These are phyloP conservation scores for Rubia peregrina DNA, from an alignment of 305 asterid species.

Conservation along the genomic window DNA sequence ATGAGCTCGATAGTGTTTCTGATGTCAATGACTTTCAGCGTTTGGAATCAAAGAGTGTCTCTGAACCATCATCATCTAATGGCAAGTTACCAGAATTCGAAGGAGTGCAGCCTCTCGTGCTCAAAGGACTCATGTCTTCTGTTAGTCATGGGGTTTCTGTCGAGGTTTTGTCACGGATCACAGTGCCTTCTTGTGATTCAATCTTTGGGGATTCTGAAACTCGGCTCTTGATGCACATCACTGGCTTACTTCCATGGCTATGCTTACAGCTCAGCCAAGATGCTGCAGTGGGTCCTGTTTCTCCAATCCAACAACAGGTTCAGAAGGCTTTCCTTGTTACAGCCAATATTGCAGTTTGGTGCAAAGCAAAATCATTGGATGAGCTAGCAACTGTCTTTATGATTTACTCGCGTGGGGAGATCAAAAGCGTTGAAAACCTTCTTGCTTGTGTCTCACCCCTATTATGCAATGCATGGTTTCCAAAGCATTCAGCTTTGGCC, in stretches of 20 bases:
- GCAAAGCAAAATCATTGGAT: slow-evolving; percentile 75
- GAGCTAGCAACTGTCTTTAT: slow-evolving; percentile 79
- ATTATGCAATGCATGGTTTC: slow-evolving; percentile 91
- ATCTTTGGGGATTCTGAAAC: slow-evolving; percentile 91
- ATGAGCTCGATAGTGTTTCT: slow-evolving; percentile 56
- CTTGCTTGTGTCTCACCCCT: slow-evolving; percentile 95
- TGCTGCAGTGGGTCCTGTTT: slow-evolving; percentile 41
- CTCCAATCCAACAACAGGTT: slow-evolving; percentile 56
- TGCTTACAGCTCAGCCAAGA: slow-evolving; percentile 91
- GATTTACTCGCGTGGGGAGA: slow-evolving; percentile 75
- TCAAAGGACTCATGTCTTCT: slow-evolving; percentile 87
- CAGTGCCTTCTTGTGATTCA: slow-evolving; percentile 94
- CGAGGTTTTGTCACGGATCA: slow-evolving; percentile 87
- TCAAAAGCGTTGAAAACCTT: slow-evolving; percentile 73
- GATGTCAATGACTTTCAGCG: slow-evolving; percentile 67
- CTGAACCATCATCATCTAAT: slow-evolving; percentile 44
- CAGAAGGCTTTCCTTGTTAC: slow-evolving; percentile 85
- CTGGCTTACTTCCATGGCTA: slow-evolving; percentile 97
- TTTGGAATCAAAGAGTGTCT: slow-evolving; percentile 44
- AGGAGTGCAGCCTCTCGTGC: slow-evolving; percentile 96
- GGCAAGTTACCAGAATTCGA: slow-evolving; percentile 80
- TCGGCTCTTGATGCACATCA: slow-evolving; percentile 90
- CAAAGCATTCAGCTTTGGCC: slow-evolving; percentile 85
- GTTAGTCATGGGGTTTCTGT: slow-evolving; percentile 86
- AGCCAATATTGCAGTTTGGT: slow-evolving; percentile 75